Evolutionary conservation across 2,329 filamentous ascomycete species (phyloP).

Genomic region (Chaetoscypha palmicola): DNA sequence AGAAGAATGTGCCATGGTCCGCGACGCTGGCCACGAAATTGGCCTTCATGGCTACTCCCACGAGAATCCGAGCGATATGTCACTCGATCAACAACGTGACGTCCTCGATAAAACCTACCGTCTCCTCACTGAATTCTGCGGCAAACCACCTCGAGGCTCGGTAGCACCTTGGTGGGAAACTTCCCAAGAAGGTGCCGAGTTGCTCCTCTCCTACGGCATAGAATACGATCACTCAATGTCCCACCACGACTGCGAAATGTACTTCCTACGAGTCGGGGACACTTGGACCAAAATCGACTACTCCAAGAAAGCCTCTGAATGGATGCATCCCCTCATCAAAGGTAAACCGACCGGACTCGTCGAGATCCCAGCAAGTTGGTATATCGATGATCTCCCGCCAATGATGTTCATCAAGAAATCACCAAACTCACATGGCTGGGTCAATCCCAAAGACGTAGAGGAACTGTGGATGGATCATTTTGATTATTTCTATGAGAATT

Average conservation of each 20-base stretch:
- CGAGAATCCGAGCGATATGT: slow-evolving; percentile 67
- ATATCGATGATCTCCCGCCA: slow-evolving; percentile 54
- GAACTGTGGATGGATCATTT: slow-evolving; percentile 60
- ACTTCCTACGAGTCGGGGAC: slow-evolving; percentile 57
- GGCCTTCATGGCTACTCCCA: slow-evolving; percentile 68
- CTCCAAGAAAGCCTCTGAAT: slow-evolving; percentile 50
- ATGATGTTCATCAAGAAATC: slow-evolving; percentile 68
- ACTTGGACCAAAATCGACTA: slow-evolving; percentile 65
- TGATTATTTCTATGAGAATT: slow-evolving; percentile 69
- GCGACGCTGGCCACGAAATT: slow-evolving; percentile 57
- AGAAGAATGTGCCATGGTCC: slow-evolving; percentile 54
- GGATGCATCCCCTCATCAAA: slow-evolving; percentile 59
- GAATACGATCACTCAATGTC: slow-evolving; percentile 64
- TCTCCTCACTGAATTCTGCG: slow-evolving; percentile 62
- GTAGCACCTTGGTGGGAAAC: slow-evolving; percentile 75
- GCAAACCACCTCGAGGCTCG: slow-evolving; percentile 64
- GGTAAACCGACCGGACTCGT: slow-evolving; percentile 56
- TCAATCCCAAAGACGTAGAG: slow-evolving; percentile 51
- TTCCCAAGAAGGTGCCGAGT: slow-evolving; percentile 57
- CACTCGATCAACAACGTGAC: slow-evolving; percentile 65
- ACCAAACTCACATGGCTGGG: slow-evolving; percentile 55
- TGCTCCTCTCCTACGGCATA: slow-evolving; percentile 59
- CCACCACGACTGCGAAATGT: slow-evolving; percentile 58
- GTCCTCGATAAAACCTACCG: slow-evolving; percentile 69
- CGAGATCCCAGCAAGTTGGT: slow-evolving; percentile 59